Conservation (phyloP, 345 rosid genomes). For the Syzygium aromaticum region DNA sequence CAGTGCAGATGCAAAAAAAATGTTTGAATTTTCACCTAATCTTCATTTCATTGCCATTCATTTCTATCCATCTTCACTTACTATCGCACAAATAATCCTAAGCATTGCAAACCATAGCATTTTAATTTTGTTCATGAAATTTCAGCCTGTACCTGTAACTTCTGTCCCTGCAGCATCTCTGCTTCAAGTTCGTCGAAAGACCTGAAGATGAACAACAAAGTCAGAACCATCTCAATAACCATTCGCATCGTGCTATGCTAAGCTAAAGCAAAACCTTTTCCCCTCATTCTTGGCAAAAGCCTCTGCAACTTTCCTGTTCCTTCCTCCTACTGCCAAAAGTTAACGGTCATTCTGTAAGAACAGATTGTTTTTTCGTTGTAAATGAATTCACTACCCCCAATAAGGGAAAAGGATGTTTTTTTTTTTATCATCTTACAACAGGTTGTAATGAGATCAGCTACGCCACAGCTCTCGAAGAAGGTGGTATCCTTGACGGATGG, state of each 20-base stretch:
- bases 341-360: not conserved
- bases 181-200: constrained; percentile 97
- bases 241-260: not conserved
- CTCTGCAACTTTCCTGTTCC: constrained; percentile 56
- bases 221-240: not conserved
- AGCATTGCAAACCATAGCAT: not conserved
- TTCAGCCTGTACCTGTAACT: constrained; percentile 59
- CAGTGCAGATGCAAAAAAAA: not conserved
- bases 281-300: constrained; percentile 82
- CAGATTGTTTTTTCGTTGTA: not conserved
- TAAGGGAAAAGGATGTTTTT: not conserved
- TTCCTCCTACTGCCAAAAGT: constrained; percentile 12
- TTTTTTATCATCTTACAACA: constrained; percentile 50
- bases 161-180: constrained; percentile 91
- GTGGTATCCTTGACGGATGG: constrained; percentile 79
- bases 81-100: not conserved
- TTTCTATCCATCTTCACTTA: not conserved
- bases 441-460: constrained; percentile 89
- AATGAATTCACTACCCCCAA: not conserved
- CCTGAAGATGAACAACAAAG: constrained; percentile 24
- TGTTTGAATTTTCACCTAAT: not conserved
- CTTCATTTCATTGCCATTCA: not conserved
- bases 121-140: not conserved
- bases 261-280: constrained; percentile 42
- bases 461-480: constrained; percentile 95